Evolutionary conservation across 2,329 filamentous ascomycete genomes (phyloP), one percentile per base, ranked within the genome.

Genomic region (Exutisphaerella laricina): DNA sequence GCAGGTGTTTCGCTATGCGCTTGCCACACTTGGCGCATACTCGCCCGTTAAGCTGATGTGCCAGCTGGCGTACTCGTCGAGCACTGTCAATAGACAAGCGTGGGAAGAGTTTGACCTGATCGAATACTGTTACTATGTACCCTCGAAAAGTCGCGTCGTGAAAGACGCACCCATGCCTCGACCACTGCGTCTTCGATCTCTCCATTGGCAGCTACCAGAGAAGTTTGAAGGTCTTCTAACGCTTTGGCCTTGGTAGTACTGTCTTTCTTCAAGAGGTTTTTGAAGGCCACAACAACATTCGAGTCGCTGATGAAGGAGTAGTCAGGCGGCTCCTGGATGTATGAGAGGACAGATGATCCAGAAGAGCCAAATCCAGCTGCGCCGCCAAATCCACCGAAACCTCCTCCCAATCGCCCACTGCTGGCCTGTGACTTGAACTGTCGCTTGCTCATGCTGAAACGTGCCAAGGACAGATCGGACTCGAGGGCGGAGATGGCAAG

Each of bases 201-300:
- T 14, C 57, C 48, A 73, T 76, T 61, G 62, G 74, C 30, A 65
- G 74, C 63, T 70, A 75, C 72, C 28, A 86, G 70, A 59, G 84
- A 77, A 23, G 75, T 64, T 35, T 87, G 74, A 14, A 98, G 68
- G 39, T 97, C 90, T 56, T 97, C 89, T 20, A 98, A 70, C 0
- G 87, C 90, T 64, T 90, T 95, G 5, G 84, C 76, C 63, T 95
- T 94, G 26, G 92, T 98, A 8, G 81, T 94, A 58, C 82, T 84
- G 68, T 96, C 90, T 67, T 92, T 94, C 69, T 97, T 98, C 38
- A 82, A 75, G 3, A 96, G 68, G 56, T 94, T 95, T 66, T 96
- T 94, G 69, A 96, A 87, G n/a, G 82, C 80, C 10, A 97, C 88
- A 26, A 90, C 80, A 26, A 90, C 73, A 58, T 92, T 85, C 5